Evolutionary conservation across 2,329 filamentous ascomycete species (phyloP).

Genomic region (Biscogniauxia mediterranea): DNA sequence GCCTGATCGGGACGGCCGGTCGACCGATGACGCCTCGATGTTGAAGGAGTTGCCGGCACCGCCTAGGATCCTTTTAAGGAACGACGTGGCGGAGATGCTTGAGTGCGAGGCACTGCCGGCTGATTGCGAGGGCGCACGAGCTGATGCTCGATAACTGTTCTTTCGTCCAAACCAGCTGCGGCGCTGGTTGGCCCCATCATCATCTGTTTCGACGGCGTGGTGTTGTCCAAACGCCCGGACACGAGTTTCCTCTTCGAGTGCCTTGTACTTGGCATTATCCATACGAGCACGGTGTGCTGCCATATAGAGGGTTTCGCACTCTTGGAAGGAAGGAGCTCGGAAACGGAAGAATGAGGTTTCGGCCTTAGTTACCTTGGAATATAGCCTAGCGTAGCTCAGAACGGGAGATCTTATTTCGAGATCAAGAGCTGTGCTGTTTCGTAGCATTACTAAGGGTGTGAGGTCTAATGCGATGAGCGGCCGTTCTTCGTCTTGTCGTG

Average conservation of each 20-base stretch:
- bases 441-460: constrained; percentile 85
- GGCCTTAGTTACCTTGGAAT: constrained; percentile 66
- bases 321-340: constrained; percentile 71
- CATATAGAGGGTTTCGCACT: constrained; percentile 79
- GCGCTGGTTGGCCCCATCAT: constrained; percentile 44
- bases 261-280: constrained; percentile 85
- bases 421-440: constrained; percentile 88
- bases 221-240: constrained; percentile 70
- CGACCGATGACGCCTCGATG: constrained; percentile 75
- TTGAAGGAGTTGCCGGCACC: constrained; percentile 74
- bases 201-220: constrained; percentile 48
- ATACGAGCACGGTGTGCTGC: constrained; percentile 86
- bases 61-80: constrained; percentile 74
- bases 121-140: constrained; percentile 62
- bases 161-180: constrained; percentile 61
- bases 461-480: constrained; percentile 74
- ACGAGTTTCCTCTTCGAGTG: constrained; percentile 63
- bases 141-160: constrained; percentile 63
- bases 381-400: constrained; percentile 50
- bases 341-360: constrained; percentile 82
- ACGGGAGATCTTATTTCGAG: constrained; percentile 91
- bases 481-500: constrained; percentile 35
- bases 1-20: constrained; percentile 53
- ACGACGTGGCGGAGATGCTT: constrained; percentile 66
- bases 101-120: constrained; percentile 67